Conservation (phyloP, 2,329 filamentous ascomycete genomes). For the Herpotrichia juniperi region DNA sequence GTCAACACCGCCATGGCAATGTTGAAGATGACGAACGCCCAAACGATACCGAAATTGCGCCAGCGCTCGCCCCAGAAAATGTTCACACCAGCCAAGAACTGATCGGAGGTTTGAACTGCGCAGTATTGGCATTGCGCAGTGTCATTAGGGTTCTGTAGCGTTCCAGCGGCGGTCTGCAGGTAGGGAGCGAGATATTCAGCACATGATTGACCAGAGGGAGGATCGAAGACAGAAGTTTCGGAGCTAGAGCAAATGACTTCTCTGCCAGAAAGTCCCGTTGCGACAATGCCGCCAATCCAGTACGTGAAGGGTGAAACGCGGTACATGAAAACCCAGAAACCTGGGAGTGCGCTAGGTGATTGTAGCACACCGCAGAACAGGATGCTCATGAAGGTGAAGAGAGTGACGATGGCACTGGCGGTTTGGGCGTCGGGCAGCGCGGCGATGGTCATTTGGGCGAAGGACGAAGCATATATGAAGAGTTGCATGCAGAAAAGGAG, state of each 20-base stretch:
- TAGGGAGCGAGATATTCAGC: slow-evolving; percentile 53
- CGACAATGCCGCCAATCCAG: slow-evolving; percentile 53
- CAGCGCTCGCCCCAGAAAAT: slow-evolving; percentile 60
- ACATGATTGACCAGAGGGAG: slow-evolving; percentile 50
- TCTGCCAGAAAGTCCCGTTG: slow-evolving; percentile 51
- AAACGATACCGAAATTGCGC: slow-evolving; percentile 73
- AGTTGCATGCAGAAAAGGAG: slow-evolving; percentile 69
- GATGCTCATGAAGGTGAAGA: slow-evolving; percentile 59
- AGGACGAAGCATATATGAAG: slow-evolving; percentile 72
- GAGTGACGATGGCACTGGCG: slow-evolving; percentile 65
- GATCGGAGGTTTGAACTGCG: slow-evolving; percentile 51
- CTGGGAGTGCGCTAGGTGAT: slow-evolving; percentile 62
- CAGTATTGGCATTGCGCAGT: slow-evolving; percentile 59
- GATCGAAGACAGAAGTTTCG: slow-evolving; percentile 52
- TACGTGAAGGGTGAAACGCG: slow-evolving; percentile 71
- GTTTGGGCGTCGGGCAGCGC: slow-evolving; percentile 70
- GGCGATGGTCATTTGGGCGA: slow-evolving; percentile 73
- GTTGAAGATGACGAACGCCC: slow-evolving; percentile 70
- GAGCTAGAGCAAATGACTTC: slow-evolving; percentile 54
- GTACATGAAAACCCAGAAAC: slow-evolving; percentile 83
- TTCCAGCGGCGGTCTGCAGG: slow-evolving; percentile 45
- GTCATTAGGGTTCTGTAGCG: slow-evolving; percentile 51
- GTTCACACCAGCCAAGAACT: slow-evolving; percentile 51
- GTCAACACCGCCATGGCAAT: slow-evolving; percentile 62
- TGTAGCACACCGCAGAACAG: slow-evolving; percentile 66